Evolutionary conservation across 495 filamentous ascomycete species (phyloP).

Genomic region (Neurospora sp.): DNA sequence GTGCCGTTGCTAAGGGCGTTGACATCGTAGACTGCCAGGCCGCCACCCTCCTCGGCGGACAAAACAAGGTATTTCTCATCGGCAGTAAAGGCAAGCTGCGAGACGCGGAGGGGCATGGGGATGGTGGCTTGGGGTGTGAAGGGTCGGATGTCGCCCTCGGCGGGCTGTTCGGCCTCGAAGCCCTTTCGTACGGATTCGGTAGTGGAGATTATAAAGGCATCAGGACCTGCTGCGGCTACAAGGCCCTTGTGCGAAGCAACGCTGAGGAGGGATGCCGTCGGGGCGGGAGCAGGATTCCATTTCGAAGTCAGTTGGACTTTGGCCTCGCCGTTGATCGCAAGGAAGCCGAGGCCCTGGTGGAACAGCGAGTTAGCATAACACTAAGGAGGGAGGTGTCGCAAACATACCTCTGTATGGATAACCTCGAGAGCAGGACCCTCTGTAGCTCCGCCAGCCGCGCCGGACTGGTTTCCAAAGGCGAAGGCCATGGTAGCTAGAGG

Average conservation of each 20-base stretch:
- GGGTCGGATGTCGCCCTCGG: slow-evolving; percentile 52
- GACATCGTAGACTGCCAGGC: slow-evolving; percentile 74
- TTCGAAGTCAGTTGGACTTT: slow-evolving; percentile 71
- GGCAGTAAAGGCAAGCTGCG: slow-evolving; percentile 81
- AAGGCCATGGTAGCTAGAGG: slow-evolving; percentile 51
- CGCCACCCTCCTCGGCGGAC: slow-evolving; percentile 71
- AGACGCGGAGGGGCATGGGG: slow-evolving; percentile 61
- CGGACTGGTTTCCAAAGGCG: slow-evolving; percentile 36
- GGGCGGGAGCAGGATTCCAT: slow-evolving; percentile 71
- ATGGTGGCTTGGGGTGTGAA: slow-evolving; percentile 70
- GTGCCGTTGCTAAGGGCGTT: slow-evolving; percentile 52
- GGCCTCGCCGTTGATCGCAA: slow-evolving; percentile 65
- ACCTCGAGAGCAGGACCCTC: slow-evolving; percentile 47
- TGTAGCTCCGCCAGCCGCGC: slow-evolving; percentile 30
- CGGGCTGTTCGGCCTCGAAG: slow-evolving; percentile 49
- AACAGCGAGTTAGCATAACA: slow-evolving; percentile 4
- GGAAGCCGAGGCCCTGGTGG: slow-evolving; percentile 68
- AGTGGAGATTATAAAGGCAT: slow-evolving; percentile 62
- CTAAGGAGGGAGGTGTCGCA: neutral
- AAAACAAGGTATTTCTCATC: slow-evolving; percentile 77
- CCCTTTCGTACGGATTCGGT: slow-evolving; percentile 71
- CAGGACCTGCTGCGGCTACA: slow-evolving; percentile 78
- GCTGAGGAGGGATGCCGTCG: slow-evolving; percentile 76
- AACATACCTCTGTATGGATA: slow-evolving; percentile 41
- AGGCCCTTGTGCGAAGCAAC: slow-evolving; percentile 73